Evolutionary conservation across 371 early-diverging fungal genomes (phyloP).

Genomic region (Mortierella sp.): DNA sequence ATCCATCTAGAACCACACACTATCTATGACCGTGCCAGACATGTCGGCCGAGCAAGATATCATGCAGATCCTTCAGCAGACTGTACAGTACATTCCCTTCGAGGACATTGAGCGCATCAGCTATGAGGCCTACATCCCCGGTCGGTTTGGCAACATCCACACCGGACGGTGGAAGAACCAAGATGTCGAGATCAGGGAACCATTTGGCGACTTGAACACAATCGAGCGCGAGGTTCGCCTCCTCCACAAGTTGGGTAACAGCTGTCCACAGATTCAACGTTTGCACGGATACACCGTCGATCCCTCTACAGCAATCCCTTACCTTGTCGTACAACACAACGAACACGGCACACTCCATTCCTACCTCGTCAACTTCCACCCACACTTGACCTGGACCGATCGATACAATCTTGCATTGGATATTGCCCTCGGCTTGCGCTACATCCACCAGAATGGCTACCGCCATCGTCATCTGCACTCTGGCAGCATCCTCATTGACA

Average conservation of each 20-base stretch:
- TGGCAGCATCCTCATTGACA: conserved; percentile 46
- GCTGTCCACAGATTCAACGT: conserved; percentile 34
- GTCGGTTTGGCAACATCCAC: conserved; percentile 42
- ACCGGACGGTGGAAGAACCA: conserved; percentile 42
- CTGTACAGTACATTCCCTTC: conserved; percentile 33
- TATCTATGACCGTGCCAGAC: conserved; percentile 46
- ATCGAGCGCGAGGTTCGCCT: conserved; percentile 48
- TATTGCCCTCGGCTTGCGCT: conserved; percentile 42
- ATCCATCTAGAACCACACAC: no score
- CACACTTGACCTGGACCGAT: conserved; percentile 50
- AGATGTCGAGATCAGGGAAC: conserved; percentile 47
- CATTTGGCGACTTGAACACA: conserved; percentile 42
- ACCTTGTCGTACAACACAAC: conserved; percentile 46
- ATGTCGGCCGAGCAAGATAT: conserved; percentile 22
- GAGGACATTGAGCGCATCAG: conserved; percentile 36
- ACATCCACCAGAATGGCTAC: conserved; percentile 47
- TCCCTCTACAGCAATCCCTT: conserved; percentile 29
- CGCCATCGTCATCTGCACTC: conserved; percentile 53
- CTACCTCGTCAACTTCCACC: conserved; percentile 41
- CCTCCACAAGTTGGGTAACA: conserved; percentile 35
- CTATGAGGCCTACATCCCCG: conserved; percentile 44
- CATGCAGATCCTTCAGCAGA: conserved; percentile 42
- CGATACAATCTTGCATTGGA: conserved; percentile 51
- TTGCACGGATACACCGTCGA: conserved; percentile 46
- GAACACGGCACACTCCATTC: conserved; percentile 51